Conservation (phyloP, 257 asterid species). For the Fraxinus pennsylvanica region DNA sequence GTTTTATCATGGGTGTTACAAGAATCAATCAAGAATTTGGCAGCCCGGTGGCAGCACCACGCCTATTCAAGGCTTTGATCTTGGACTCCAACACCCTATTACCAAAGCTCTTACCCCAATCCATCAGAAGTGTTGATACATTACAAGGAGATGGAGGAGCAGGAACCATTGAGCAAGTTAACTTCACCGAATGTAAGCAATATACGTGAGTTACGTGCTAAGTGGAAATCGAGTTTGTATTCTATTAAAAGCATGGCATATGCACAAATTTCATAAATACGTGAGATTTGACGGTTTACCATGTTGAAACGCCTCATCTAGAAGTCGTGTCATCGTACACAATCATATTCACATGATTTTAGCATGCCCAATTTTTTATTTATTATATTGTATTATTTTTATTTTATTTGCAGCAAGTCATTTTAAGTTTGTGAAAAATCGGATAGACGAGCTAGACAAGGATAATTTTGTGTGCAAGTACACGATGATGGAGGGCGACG, state of each 20-base stretch:
- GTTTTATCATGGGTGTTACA: conserved; percentile 35
- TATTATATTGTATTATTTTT: not conserved
- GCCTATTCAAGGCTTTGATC: conserved; percentile 47
- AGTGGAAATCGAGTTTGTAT: not conserved
- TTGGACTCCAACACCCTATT: conserved; percentile 40
- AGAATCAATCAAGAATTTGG: conserved; percentile 32
- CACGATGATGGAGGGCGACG: no score
- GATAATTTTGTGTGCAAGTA: conserved; percentile 25
- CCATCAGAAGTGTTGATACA: conserved; percentile 36
- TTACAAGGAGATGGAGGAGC: conserved; percentile 45
- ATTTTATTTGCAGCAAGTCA: conserved; percentile 28
- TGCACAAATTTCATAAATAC: not conserved
- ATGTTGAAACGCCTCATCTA: no score
- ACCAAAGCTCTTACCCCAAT: conserved; percentile 47
- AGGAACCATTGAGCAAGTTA: conserved; percentile 50
- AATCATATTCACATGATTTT: not conserved
- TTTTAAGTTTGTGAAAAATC: conserved; percentile 40
- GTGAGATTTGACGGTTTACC: no score
- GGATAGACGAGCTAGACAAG: conserved; percentile 42
- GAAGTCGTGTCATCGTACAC: no score
- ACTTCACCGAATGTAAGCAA: conserved; percentile 40
- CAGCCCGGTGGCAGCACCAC: conserved; percentile 28
- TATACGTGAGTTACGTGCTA: not conserved
- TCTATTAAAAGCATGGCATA: not conserved
- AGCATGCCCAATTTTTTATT: not conserved